Evolutionary conservation across 192 early-diverging fungal species (phyloP).

Genomic region (Jimgerdemannia flammicorona): DNA sequence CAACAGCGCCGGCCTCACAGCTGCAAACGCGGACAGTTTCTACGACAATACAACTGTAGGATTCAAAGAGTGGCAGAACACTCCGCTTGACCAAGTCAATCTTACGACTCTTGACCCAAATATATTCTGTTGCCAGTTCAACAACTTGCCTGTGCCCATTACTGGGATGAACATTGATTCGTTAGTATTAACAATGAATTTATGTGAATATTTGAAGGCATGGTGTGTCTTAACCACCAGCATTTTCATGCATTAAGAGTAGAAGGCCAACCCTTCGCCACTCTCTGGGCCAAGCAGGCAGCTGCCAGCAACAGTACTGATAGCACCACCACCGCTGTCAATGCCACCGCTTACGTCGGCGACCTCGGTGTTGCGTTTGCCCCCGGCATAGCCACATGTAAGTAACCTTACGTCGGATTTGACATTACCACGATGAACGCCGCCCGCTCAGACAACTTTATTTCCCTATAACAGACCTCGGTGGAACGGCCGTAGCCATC

Average conservation of each 20-base stretch:
- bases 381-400: slow-evolving; percentile 5
- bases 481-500: slow-evolving; percentile 7
- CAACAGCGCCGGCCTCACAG: not conserved
- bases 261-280: not conserved
- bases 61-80: slow-evolving; percentile 2
- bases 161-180: slow-evolving; percentile 14
- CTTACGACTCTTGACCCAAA: not conserved
- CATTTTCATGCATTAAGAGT: not conserved
- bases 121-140: slow-evolving; percentile 7
- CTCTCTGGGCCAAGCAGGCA: slow-evolving; percentile 6
- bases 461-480: not conserved
- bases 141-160: not conserved
- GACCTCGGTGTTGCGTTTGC: slow-evolving; percentile 9
- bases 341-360: slow-evolving; percentile 3
- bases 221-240: not conserved
- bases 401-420: not conserved
- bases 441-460: not conserved
- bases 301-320: no score
- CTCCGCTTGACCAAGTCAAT: slow-evolving; percentile 9
- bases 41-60: not conserved
- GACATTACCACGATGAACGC: not conserved
- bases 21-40: not conserved
- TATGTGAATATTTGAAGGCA: not conserved
- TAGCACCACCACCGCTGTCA: not conserved
- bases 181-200: not conserved